Evolutionary conservation across 2,329 filamentous ascomycete species (phyloP), one percentile per base, ranked within the genome.

Genomic region (Talaromyces funiculosus): DNA sequence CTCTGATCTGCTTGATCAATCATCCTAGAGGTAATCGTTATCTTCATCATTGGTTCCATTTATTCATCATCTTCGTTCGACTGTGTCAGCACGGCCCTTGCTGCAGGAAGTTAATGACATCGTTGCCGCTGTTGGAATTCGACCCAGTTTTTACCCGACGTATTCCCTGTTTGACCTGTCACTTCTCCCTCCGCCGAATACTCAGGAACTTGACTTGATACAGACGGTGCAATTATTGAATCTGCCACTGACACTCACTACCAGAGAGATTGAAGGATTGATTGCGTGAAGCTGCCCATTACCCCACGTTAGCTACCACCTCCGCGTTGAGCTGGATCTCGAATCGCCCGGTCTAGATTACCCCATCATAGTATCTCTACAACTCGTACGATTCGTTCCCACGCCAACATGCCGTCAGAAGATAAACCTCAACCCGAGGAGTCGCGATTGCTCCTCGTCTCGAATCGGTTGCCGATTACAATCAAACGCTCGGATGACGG

Each of bases 401-500:
- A 20, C 62, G 31, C 62, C 61, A 61, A 43, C n/a, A 77, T 77
- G 75, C 69, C 73, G 57, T 68, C 70, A 24, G 62, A 70, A 53
- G 72, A 77, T 60, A 67, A 77, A 60, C 67, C 67, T 59, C 61
- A 66, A 9, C 61, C 66, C 56, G 74, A 71, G 56, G 74, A 75
- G 62, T 71, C 75, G 20, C 72, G 85, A 53, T 82, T 97, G 57
- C 84, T 97, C 56, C 86, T 97, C 53, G 87, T 97, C 68, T 97
- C 93, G 37, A 99, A 99, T 74, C 90, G 94, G 59, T 83, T 97
- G 43, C 93, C 94, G 61, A 95, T 97, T 75, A 97, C 93, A 65
- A 96, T 97, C 79, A 97, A 97, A 80, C 88, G 90, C 67, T 88
- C 88, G 57, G 90, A 94, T 57, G 90, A 96, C 81, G 92, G 91